A percentile compares a stretch with the other conserved stretches of the same genome.
phyloP scores from a whole-genome alignment of 2,329 filamentous ascomycete genomes.

The Dryadomyces quercus-mongolicae region DNA sequence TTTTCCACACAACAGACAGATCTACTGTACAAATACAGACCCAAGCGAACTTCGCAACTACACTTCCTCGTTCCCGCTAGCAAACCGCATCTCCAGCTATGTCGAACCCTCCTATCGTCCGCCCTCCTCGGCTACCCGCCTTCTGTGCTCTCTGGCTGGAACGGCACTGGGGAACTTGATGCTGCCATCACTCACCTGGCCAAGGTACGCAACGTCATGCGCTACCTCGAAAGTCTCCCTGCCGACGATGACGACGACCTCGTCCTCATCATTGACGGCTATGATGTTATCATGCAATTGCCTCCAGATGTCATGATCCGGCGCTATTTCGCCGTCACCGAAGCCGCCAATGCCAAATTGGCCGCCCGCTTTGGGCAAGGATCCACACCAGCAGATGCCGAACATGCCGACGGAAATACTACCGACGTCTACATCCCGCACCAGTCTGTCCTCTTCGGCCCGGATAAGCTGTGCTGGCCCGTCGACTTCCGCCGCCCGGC shows the following conservation, averaged over 20 bases:
- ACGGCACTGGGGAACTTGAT: slow-evolving; percentile 3
- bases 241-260: slow-evolving; percentile 2
- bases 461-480: slow-evolving; percentile 6
- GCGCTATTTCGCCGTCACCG: slow-evolving; percentile 3
- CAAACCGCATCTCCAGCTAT: background rate
- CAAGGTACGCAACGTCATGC: slow-evolving; percentile 3
- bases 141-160: slow-evolving; percentile 1
- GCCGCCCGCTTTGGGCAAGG: background rate
- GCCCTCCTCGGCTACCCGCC: slow-evolving; percentile 4
- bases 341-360: slow-evolving; percentile 1
- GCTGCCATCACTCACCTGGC: slow-evolving; percentile 4
- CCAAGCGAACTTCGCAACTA: background rate
- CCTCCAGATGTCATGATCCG: slow-evolving; percentile 2
- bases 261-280: slow-evolving; percentile 6
- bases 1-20: background rate
- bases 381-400: background rate
- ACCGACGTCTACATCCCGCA: background rate
- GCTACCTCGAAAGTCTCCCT: slow-evolving; percentile 1
- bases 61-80: slow-evolving; percentile 2
- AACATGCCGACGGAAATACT: background rate
- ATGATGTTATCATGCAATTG: slow-evolving; percentile 5
- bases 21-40: background rate
- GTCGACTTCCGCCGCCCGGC: slow-evolving; percentile 2
- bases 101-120: background rate
- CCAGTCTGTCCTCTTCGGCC: slow-evolving; percentile 1